Evolutionary conservation across 2,329 filamentous ascomycete species (phyloP).

Genomic region (Dactylonectria macrodidyma): DNA sequence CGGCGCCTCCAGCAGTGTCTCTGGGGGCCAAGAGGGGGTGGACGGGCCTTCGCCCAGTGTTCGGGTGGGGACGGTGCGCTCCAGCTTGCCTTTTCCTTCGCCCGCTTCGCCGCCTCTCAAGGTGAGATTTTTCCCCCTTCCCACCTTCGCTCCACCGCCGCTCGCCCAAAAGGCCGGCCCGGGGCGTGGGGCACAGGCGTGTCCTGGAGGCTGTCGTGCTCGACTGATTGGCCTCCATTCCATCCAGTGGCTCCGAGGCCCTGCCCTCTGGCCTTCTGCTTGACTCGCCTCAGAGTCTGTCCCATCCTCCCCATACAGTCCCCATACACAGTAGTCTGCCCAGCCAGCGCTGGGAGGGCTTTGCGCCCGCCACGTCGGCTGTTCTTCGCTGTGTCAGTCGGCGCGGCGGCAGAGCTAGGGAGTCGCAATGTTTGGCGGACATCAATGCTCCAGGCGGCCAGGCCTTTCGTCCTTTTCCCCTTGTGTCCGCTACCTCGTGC

Average conservation of each 20-base stretch:
- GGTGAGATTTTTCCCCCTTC: slow-evolving; percentile 45
- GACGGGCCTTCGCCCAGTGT: slow-evolving; percentile 22
- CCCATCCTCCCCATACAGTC: background rate
- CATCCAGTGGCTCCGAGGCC: slow-evolving; percentile 41
- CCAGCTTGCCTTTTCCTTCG: slow-evolving; percentile 33
- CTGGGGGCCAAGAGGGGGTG: slow-evolving; percentile 29
- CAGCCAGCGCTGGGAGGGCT: background rate
- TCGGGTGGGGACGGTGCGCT: slow-evolving; percentile 23
- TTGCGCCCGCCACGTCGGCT: slow-evolving; percentile 24
- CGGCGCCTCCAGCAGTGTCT: slow-evolving; percentile 33
- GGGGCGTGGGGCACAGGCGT: slow-evolving; percentile 50
- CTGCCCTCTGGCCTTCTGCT: slow-evolving; percentile 26
- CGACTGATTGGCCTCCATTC: slow-evolving; percentile 53
- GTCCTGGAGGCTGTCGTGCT: slow-evolving; percentile 45
- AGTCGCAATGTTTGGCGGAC: slow-evolving; percentile 9
- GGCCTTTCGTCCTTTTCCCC: slow-evolving; percentile 5
- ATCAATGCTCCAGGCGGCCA: background rate
- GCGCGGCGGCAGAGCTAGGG: slow-evolving; percentile 16
- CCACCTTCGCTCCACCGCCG: slow-evolving; percentile 43
- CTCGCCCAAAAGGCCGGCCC: slow-evolving; percentile 39
- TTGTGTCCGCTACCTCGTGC: slow-evolving; percentile 6
- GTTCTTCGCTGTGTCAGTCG: slow-evolving; percentile 1
- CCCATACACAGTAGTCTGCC: background rate
- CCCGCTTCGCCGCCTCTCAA: slow-evolving; percentile 43
- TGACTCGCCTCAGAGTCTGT: slow-evolving; percentile 22